Conservation (phyloP, 345 rosid species). For the Murraya koenigii region DNA sequence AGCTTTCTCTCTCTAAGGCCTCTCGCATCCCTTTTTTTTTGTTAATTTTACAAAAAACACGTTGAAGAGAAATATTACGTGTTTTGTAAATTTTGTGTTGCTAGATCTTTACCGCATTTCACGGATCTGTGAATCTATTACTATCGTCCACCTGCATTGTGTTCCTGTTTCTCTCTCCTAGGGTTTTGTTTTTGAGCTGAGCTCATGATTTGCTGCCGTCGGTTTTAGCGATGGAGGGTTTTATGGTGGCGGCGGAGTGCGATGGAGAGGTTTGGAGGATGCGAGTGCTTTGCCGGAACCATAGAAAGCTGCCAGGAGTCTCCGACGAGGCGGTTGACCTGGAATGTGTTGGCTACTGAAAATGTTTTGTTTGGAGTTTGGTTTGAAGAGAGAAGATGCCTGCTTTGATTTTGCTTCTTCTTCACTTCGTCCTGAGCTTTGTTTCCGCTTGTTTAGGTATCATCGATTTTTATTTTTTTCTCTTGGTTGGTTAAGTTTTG, state of each 20-base stretch:
- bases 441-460: conserved; percentile 52
- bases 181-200: conserved; percentile 39
- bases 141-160: conserved; percentile 24
- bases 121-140: conserved; percentile 48
- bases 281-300: conserved; percentile 20
- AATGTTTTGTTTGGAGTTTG: conserved; percentile 42
- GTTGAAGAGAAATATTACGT: background rate
- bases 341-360: conserved; percentile 31
- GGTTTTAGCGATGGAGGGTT: conserved; percentile 13
- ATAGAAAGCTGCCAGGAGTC: conserved; percentile 19
- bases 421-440: conserved; percentile 39
- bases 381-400: conserved; percentile 47
- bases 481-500: background rate
- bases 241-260: conserved; percentile 26
- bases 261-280: conserved; percentile 24
- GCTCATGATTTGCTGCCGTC: background rate
- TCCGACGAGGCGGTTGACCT: conserved; percentile 21
- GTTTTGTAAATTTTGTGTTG: background rate
- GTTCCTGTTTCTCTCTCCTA: conserved; percentile 30
- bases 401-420: conserved; percentile 36
- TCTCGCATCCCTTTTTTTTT: no score
- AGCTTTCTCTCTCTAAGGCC: background rate
- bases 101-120: conserved; percentile 52
- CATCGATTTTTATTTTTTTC: background rate
- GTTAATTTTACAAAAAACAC: no score